Conservation (phyloP, 2,329 filamentous ascomycete species). For the Capronia americana region DNA sequence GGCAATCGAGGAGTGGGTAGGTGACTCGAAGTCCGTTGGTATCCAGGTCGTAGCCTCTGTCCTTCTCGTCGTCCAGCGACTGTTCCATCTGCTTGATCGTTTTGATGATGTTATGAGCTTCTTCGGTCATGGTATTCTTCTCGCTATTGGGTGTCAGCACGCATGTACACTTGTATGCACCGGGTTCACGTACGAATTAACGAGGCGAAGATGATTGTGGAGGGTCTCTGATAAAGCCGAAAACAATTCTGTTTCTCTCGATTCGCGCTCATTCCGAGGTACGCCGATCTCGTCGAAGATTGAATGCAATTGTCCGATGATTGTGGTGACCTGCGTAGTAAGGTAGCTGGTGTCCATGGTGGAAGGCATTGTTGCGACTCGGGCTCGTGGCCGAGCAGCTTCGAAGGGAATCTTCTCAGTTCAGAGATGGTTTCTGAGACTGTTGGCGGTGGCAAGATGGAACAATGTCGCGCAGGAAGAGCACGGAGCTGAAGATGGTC, state of each 20-base stretch:
- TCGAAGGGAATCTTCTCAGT: constrained; percentile 14
- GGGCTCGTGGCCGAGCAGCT: constrained; percentile 32
- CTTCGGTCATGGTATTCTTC: constrained; percentile 88
- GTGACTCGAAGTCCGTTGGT: constrained; percentile 76
- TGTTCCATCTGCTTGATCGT: constrained; percentile 92
- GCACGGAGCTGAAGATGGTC: constrained; percentile 27
- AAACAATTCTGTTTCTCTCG: constrained; percentile 91
- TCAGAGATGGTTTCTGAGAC: background rate
- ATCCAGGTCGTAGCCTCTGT: constrained; percentile 68
- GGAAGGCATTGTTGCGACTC: constrained; percentile 33
- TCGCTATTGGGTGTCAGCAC: constrained; percentile 59
- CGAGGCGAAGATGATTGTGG: constrained; percentile 83
- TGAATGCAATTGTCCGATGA: constrained; percentile 89
- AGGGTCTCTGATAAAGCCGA: constrained; percentile 88
- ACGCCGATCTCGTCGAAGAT: constrained; percentile 98
- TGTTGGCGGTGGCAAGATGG: constrained; percentile 17
- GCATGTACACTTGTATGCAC: background rate
- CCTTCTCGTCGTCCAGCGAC: constrained; percentile 78
- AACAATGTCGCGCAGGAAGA: constrained; percentile 1
- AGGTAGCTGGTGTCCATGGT: constrained; percentile 90
- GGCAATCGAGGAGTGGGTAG: constrained; percentile 79
- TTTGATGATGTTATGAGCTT: constrained; percentile 83
- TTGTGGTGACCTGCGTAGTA: constrained; percentile 92
- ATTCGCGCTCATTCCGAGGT: constrained; percentile 88
- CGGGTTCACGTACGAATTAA: constrained; percentile 65